These are phyloP conservation scores for Botrytis galanthina DNA, from an alignment of 2,329 filamentous ascomycete species.

Conservation along the genomic window DNA sequence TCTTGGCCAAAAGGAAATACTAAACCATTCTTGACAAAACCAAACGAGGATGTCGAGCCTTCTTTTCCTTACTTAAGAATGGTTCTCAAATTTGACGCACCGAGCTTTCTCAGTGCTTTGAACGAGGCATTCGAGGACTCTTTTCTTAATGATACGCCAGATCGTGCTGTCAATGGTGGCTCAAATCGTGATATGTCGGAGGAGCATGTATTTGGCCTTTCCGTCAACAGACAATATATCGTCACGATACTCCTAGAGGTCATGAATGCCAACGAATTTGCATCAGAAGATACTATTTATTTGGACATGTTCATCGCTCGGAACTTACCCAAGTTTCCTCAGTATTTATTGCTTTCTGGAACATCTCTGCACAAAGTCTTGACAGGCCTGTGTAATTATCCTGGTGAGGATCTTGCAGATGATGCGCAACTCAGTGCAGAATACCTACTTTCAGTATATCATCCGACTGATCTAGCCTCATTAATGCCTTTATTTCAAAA, in stretches of 20 bases:
- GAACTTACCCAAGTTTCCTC: constrained; percentile 93
- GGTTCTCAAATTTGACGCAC: constrained; percentile 82
- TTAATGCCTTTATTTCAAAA: constrained; percentile 75
- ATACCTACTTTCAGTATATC: constrained; percentile 90
- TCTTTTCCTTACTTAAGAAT: constrained; percentile 83
- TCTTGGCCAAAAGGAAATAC: constrained; percentile 68
- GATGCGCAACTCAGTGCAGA: constrained; percentile 97
- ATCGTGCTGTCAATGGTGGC: constrained; percentile 57
- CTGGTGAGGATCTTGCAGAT: constrained; percentile 75
- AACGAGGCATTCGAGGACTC: constrained; percentile 97
- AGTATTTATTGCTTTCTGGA: constrained; percentile 88
- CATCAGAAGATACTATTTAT: constrained; percentile 81
- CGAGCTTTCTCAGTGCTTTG: constrained; percentile 89
- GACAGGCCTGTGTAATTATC: constrained; percentile 79
- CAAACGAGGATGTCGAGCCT: constrained; percentile 58
- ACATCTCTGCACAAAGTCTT: constrained; percentile 80
- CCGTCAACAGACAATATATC: constrained; percentile 87
- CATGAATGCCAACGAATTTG: constrained; percentile 77
- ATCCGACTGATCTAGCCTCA: constrained; percentile 74
- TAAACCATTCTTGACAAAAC: constrained; percentile 60
- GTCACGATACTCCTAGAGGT: constrained; percentile 87
- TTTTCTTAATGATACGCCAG: constrained; percentile 80
- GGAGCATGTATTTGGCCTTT: constrained; percentile 65
- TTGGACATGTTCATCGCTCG: constrained; percentile 98
- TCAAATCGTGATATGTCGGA: constrained; percentile 52